Percentiles rank a stretch among this genome's conserved stretches.
These are phyloP conservation scores for Aureobasidium sp. DNA, from an alignment of 2,329 filamentous ascomycete genomes.

Conservation along the genomic window DNA sequence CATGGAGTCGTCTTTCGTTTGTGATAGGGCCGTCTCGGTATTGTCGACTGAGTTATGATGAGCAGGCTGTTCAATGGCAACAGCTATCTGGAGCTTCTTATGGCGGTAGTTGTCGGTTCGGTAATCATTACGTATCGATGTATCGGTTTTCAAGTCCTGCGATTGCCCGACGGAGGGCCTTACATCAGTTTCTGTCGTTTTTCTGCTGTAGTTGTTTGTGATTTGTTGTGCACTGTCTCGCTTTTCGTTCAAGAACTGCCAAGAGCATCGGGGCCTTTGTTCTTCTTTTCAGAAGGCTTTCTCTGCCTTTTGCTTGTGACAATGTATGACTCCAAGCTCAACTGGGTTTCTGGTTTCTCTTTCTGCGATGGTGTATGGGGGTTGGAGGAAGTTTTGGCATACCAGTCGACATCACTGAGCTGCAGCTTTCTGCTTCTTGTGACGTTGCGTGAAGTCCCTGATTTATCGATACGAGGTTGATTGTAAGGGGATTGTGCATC, in stretches of 20 bases:
- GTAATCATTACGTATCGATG: neutral
- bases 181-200: constrained; percentile 11
- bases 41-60: neutral
- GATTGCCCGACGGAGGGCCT: constrained; percentile 13
- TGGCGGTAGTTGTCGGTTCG: neutral
- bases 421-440: constrained; percentile 87
- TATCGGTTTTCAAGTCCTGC: constrained; percentile 20
- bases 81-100: neutral
- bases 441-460: constrained; percentile 57
- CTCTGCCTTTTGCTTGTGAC: constrained; percentile 17
- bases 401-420: constrained; percentile 97
- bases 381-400: constrained; percentile 30
- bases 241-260: neutral
- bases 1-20: neutral
- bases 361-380: constrained; percentile 12
- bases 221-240: constrained; percentile 2
- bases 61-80: neutral
- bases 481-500: constrained; percentile 30
- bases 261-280: neutral
- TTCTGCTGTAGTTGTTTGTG: neutral
- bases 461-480: constrained; percentile 45
- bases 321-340: constrained; percentile 22
- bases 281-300: neutral
- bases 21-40: neutral
- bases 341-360: constrained; percentile 15